Percentiles rank a stretch among this genome's conserved stretches.
Conservation (phyloP, 768 basidiomycete species). For the Rhodotorula sphaerocarpa region DNA sequence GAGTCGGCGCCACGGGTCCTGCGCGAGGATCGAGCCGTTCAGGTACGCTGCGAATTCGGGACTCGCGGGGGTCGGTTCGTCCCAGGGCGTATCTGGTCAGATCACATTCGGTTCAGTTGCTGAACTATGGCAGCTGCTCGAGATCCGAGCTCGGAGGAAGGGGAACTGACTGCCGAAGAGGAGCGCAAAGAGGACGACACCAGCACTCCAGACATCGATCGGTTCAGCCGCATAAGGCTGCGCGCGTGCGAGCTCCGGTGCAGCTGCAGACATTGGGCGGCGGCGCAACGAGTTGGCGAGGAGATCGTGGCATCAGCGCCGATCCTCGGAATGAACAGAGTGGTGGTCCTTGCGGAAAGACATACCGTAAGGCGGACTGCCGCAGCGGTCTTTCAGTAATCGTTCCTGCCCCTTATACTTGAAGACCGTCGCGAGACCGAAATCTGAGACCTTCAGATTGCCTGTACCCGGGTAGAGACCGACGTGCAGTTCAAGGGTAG, state of each 20-base stretch:
- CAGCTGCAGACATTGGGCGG: slow-evolving; percentile 53
- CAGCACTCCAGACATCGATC: slow-evolving; percentile 90
- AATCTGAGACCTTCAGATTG: slow-evolving; percentile 84
- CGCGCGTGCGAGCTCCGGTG: slow-evolving; percentile 69
- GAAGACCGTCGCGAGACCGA: slow-evolving; percentile 85
- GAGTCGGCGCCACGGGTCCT: not conserved
- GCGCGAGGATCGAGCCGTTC: slow-evolving; percentile 46
- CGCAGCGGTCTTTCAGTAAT: slow-evolving; percentile 69
- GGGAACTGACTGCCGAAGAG: slow-evolving; percentile 76
- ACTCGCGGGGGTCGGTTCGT: slow-evolving; percentile 71
- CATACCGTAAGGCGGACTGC: slow-evolving; percentile 68
- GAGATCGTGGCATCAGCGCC: no score
- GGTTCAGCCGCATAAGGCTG: slow-evolving; percentile 79
- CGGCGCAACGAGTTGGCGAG: no score
- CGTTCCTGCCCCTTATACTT: slow-evolving; percentile 77
- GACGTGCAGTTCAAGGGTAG: no score
- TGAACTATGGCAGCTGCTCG: no score
- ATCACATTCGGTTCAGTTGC: no score
- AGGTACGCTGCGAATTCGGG: slow-evolving; percentile 72
- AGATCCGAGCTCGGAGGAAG: no score
- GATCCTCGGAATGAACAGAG: not conserved
- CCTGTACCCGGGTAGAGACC: slow-evolving; percentile 27
- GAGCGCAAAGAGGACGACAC: slow-evolving; percentile 86
- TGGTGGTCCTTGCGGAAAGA: not conserved
- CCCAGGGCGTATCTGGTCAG: slow-evolving; percentile 99